Conservation (phyloP, 2,329 filamentous ascomycete species). For the Exophiala sp. region DNA sequence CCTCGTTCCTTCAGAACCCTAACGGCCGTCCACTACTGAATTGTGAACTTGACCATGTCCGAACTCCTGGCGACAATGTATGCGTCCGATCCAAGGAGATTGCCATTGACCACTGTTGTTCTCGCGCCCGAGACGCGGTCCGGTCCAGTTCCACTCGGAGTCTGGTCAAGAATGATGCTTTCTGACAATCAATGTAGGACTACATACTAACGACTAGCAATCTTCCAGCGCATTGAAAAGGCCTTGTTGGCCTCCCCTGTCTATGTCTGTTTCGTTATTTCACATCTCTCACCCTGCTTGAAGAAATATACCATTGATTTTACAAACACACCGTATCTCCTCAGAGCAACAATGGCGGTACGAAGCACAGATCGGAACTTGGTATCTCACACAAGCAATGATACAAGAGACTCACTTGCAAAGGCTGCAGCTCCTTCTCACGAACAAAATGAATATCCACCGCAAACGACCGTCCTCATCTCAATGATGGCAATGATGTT, state of each 20-base stretch:
- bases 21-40: not conserved
- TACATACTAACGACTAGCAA: not conserved
- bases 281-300: not conserved
- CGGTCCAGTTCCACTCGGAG: not conserved
- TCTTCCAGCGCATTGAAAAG: not conserved
- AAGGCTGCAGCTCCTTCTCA: slow-evolving; percentile 1
- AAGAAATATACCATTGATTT: not conserved
- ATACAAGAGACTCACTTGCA: not conserved
- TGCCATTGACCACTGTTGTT: not conserved
- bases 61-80: not conserved
- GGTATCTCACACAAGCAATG: not conserved
- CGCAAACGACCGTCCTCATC: slow-evolving; percentile 17
- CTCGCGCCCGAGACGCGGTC: not conserved
- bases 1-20: too few species aligned
- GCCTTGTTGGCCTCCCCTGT: not conserved
- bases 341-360: not conserved
- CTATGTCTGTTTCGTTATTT: not conserved
- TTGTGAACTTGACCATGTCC: not conserved
- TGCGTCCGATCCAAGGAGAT: not conserved
- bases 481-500: slow-evolving; percentile 21
- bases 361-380: not conserved
- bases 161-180: not conserved
- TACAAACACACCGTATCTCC: not conserved
- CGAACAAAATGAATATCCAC: slow-evolving; percentile 20
- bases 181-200: not conserved